Evolutionary conservation across 257 asterid species (phyloP).

Genomic region (Gentiana dahurica): DNA sequence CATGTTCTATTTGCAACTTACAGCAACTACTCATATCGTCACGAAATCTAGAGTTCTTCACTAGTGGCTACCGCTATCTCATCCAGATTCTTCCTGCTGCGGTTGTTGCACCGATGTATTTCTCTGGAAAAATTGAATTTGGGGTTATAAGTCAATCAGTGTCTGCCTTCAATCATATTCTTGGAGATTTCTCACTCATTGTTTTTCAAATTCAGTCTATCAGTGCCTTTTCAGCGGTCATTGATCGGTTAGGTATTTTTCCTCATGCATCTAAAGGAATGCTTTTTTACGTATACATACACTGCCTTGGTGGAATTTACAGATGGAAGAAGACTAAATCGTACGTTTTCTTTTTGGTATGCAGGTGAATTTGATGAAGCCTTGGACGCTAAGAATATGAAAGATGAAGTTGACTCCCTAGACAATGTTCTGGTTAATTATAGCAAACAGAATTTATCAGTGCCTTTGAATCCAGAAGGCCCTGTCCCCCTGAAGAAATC

Average conservation of each 20-base stretch:
- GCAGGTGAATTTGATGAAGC: conserved; percentile 94
- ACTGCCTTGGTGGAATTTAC: no score
- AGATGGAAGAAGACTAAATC: no score
- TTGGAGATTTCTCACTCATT: conserved; percentile 79
- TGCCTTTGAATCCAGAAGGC: conserved; percentile 36
- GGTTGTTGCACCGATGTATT: conserved; percentile 94
- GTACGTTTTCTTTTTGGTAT: background rate
- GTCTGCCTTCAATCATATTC: conserved; percentile 89
- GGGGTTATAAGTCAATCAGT: conserved; percentile 89
- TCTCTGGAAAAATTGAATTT: conserved; percentile 92
- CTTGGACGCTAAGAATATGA: conserved; percentile 32
- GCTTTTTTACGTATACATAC: background rate
- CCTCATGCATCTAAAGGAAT: conserved; percentile 8
- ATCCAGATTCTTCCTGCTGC: conserved; percentile 97
- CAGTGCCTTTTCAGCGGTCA: conserved; percentile 93
- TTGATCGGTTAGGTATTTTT: conserved; percentile 65
- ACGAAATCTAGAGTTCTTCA: conserved; percentile 91
- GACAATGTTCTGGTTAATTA: conserved; percentile 46
- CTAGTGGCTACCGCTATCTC: conserved; percentile 80
- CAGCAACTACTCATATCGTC: conserved; percentile 88
- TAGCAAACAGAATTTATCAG: conserved; percentile 17
- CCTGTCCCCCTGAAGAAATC: conserved; percentile 25
- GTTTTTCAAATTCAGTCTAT: conserved; percentile 85
- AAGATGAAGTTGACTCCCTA: conserved; percentile 19
- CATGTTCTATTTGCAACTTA: conserved; percentile 22